Evolutionary conservation across 257 asterid species (phyloP), one percentile per base, ranked within the genome.

Genomic region (Datura wrightii): DNA sequence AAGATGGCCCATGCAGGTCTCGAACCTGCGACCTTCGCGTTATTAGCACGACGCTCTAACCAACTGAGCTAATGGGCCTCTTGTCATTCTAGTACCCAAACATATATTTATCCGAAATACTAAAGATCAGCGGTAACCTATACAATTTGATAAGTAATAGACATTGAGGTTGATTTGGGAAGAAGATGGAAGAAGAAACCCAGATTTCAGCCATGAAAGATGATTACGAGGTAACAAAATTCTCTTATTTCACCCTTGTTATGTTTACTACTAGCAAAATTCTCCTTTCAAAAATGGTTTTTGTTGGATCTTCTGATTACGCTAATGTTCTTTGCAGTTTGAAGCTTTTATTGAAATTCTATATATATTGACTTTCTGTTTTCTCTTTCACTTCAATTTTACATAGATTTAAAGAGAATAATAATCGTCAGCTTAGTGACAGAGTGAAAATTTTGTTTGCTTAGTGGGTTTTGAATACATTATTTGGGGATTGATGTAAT

Each of bases 11-110:
- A 87, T 84, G 89, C 87, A 87, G 89, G 89, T 87, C 85, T 85
- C 89, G 71, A 88, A 88, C 87, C 88, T 85, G 84, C 85, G 83
- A 83, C 88, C 90, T 87, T 85, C 85, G 80, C 83, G 79, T 87
- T 85, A 85, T 87, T 87, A 87, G 89, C 86, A 86, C 86, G 71
- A 86, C 71, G 72, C 89, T 79, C 86, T 79, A 86, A 86, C 88
- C 86, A 86, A 42, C 82, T 86, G 86, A 86, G 82, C 84, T 86
- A 86, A 86, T 83, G 36, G 84, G 86, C 86, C 86, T 2, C 53
- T 3, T 10, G 3, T 24, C 7, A 6, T 6, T 52, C n/a, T 3
- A 0, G 0, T 7, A 53, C 14, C 2, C 2, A 0, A 54, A 14
- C 13, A 0, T 50, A 2, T 50, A 1, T 50, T 50, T 46, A 6